Percentiles rank a stretch among this genome's conserved stretches.
phyloP scores from a whole-genome alignment of 306 rosid genomes.

The Alnus rubra region DNA sequence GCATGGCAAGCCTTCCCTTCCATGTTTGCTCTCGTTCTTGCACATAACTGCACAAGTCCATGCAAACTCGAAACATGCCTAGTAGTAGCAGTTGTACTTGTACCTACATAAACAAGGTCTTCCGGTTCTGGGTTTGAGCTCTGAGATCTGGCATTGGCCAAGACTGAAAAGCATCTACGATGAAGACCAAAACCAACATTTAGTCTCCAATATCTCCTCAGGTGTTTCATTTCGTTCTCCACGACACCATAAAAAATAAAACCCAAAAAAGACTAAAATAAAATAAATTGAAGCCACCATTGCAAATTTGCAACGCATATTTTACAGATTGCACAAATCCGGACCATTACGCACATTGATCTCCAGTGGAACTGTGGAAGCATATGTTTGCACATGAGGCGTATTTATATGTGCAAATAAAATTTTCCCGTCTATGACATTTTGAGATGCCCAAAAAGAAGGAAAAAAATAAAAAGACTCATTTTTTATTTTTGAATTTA shows the following conservation, averaged over 20 bases:
- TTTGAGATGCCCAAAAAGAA: no score
- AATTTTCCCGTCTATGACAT: no score
- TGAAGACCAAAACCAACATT: constrained; percentile 14
- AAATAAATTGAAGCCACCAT: no score
- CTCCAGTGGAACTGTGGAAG: no score
- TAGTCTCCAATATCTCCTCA: constrained; percentile 35
- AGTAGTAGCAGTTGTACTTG: constrained; percentile 27
- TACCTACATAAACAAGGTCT: constrained; percentile 26
- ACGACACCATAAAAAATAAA: constrained; percentile 17
- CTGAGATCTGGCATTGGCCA: constrained; percentile 28
- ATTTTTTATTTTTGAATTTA: no score
- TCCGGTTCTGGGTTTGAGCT: constrained; percentile 23
- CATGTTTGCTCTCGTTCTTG: constrained; percentile 40
- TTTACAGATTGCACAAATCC: no score
- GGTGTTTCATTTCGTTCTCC: constrained; percentile 34
- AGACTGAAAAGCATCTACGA: constrained; percentile 37
- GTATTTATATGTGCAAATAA: no score
- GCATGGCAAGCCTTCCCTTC: constrained; percentile 76
- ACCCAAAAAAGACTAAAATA: no score
- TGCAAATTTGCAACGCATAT: no score
- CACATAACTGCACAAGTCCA: constrained; percentile 52
- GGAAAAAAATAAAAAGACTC: no score
- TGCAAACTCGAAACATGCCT: constrained; percentile 46
- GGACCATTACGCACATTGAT: no score
- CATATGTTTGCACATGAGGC: no score